These are phyloP conservation scores for Hondaea fermentalgiana DNA, from an alignment of 108 stramenopile species.

Conservation along the genomic window DNA sequence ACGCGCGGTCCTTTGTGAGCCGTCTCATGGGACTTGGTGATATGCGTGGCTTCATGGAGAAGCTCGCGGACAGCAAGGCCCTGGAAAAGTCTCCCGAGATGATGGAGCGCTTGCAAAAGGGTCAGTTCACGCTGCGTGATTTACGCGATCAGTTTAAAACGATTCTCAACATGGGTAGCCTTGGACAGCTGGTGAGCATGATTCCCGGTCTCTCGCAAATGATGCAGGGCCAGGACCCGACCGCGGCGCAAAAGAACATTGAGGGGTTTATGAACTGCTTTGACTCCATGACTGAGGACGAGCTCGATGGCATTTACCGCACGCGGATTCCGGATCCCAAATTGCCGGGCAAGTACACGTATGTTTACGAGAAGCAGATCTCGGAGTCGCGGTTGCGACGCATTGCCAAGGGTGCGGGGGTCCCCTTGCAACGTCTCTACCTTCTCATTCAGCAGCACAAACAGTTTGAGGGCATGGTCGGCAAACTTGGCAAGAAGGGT, in stretches of 20 bases:
- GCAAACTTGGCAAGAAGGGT: constrained; percentile 81
- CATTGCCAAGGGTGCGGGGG: constrained; percentile 81
- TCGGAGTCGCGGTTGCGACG: constrained; percentile 45
- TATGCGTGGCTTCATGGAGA: constrained; percentile 59
- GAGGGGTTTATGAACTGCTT: constrained; percentile 90
- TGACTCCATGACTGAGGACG: constrained; percentile 87
- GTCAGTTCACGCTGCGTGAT: constrained; percentile 86
- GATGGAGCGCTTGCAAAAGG: constrained; percentile 74
- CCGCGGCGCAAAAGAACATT: constrained; percentile 28
- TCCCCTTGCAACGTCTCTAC: constrained; percentile 64
- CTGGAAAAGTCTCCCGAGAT: constrained; percentile 62
- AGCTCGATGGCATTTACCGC: constrained; percentile 72
- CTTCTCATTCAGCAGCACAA: constrained; percentile 73
- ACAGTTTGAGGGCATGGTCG: constrained; percentile 76
- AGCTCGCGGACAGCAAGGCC: constrained; percentile 65
- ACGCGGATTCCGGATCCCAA: neutral
- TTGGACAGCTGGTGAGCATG: constrained; percentile 88
- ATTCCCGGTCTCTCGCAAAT: constrained; percentile 83
- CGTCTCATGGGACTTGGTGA: constrained; percentile 79
- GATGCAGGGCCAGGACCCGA: constrained; percentile 27
- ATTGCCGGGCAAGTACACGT: neutral
- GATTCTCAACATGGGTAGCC: constrained; percentile 76
- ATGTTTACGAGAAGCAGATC: constrained; percentile 17
- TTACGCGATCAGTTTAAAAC: constrained; percentile 85
- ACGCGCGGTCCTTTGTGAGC: constrained; percentile 78